phyloP scores from a whole-genome alignment of 1,139 yeast species.

The Saccharomyces hybrid region DNA sequence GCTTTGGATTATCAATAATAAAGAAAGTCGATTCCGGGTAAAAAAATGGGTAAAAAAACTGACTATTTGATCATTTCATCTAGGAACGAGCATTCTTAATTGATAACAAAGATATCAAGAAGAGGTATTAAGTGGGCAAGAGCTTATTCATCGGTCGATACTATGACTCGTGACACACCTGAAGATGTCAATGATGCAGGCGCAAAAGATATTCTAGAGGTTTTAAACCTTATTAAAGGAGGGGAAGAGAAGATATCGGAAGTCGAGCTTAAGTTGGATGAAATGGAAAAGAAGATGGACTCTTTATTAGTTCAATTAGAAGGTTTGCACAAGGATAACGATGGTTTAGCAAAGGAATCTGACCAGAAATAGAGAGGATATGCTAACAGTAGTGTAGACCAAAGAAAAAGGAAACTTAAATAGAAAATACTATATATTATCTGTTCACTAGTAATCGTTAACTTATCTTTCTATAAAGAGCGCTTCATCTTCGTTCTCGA shows the following conservation, averaged over 20 bases:
- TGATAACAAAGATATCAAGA: background rate
- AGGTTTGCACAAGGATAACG: conserved; percentile 5
- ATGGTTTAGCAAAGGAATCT: conserved; percentile 2
- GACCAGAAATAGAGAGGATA: background rate
- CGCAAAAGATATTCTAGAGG: conserved; percentile 14
- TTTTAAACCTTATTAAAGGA: conserved; percentile 40
- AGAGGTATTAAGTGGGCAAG: background rate
- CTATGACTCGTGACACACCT: background rate
- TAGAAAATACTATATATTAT: background rate
- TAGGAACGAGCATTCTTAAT: background rate
- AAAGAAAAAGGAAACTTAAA: background rate
- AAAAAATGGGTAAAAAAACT: background rate
- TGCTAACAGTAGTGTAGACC: background rate
- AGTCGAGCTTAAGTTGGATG: conserved; percentile 50
- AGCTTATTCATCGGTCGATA: background rate
- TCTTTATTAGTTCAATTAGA: conserved; percentile 15
- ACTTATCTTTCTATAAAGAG: conserved; percentile 32
- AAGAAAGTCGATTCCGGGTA: background rate
- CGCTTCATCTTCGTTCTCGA: conserved; percentile 34
- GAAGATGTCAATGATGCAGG: background rate
- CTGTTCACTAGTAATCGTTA: background rate
- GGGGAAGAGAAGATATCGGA: conserved; percentile 51
- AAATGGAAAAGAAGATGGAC: conserved; percentile 48
- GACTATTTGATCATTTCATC: background rate
- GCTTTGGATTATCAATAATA: no score